These are phyloP conservation scores for Ascochyta rabiei DNA, from an alignment of 2,329 filamentous ascomycete genomes.

Conservation along the genomic window DNA sequence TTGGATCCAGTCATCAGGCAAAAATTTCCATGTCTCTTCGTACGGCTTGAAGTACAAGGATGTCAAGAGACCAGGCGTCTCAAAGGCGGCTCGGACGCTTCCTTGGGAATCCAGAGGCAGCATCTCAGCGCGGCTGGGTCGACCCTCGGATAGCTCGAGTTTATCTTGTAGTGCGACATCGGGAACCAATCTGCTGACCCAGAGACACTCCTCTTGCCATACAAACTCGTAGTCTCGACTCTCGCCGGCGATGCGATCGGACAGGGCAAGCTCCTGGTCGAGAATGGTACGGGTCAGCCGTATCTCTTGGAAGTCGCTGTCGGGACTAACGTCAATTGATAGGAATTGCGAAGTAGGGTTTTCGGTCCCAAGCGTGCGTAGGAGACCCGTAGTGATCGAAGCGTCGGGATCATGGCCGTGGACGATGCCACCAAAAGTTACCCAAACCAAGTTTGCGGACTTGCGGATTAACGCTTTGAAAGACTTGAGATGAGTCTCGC, in stretches of 20 bases:
- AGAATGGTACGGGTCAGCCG: constrained; percentile 16
- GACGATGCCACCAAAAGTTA: constrained; percentile 15
- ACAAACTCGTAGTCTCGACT: constrained; percentile 16
- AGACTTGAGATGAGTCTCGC: not conserved
- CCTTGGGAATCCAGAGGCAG: not conserved
- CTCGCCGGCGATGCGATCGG: not conserved
- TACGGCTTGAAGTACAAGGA: constrained; percentile 27
- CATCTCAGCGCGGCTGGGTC: not conserved
- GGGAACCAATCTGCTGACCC: constrained; percentile 27
- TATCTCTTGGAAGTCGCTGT: constrained; percentile 3
- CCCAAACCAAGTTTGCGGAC: constrained; percentile 17
- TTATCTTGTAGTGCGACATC: constrained; percentile 19
- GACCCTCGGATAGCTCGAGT: not conserved
- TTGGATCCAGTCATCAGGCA: constrained; percentile 25
- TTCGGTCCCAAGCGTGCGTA: constrained; percentile 20
- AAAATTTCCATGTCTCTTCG: constrained; percentile 9
- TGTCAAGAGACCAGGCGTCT: constrained; percentile 23
- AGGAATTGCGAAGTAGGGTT: constrained; percentile 13
- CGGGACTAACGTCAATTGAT: constrained; percentile 17
- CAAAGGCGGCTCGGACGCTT: not conserved
- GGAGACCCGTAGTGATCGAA: constrained; percentile 19
- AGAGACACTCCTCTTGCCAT: constrained; percentile 26
- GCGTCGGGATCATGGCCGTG: constrained; percentile 18
- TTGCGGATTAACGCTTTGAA: constrained; percentile 2
- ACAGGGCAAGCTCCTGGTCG: constrained; percentile 16